Evolutionary conservation across 768 basidiomycete species (phyloP).

Genomic region (Trametopsis cervina): DNA sequence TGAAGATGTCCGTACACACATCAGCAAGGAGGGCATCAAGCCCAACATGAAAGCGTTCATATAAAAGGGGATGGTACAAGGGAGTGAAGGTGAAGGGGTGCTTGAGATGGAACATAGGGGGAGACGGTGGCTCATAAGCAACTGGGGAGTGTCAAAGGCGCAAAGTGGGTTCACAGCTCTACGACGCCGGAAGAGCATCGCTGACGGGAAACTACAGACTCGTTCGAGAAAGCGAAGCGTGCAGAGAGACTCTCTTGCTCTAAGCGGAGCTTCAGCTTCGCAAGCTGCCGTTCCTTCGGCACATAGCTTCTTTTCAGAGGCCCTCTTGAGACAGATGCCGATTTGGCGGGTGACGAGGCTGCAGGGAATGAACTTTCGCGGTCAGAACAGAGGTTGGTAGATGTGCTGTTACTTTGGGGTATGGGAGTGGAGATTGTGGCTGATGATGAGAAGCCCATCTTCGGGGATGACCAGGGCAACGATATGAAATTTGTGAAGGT

Average conservation of each 20-base stretch:
- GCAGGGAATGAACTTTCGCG: conserved; percentile 3
- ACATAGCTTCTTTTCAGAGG: conserved; percentile 36
- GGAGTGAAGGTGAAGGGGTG: neutral
- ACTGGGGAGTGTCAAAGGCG: neutral
- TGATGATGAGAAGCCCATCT: conserved; percentile 11
- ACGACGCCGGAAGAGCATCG: conserved; percentile 1
- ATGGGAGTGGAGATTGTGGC: conserved; percentile 13
- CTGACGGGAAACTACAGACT: neutral
- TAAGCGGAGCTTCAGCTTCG: conserved; percentile 52
- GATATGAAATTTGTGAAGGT: conserved; percentile 55
- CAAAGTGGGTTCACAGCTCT: neutral
- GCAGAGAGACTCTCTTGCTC: conserved; percentile 26
- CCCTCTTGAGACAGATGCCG: conserved; percentile 1
- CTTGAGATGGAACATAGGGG: conserved; percentile 1
- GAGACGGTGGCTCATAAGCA: neutral
- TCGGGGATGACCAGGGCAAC: conserved; percentile 24
- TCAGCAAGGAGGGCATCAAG: conserved; percentile 4
- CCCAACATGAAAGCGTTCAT: conserved; percentile 1
- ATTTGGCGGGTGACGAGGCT: conserved; percentile 10
- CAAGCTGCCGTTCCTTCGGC: conserved; percentile 59
- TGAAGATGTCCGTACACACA: conserved; percentile 11
- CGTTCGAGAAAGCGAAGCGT: conserved; percentile 1
- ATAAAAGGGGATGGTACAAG: neutral
- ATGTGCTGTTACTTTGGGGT: conserved; percentile 15
- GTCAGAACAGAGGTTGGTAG: conserved; percentile 5